Evolutionary conservation across 306 rosid species (phyloP), one percentile per base, ranked within the genome.

Genomic region (Medicago truncatula): DNA sequence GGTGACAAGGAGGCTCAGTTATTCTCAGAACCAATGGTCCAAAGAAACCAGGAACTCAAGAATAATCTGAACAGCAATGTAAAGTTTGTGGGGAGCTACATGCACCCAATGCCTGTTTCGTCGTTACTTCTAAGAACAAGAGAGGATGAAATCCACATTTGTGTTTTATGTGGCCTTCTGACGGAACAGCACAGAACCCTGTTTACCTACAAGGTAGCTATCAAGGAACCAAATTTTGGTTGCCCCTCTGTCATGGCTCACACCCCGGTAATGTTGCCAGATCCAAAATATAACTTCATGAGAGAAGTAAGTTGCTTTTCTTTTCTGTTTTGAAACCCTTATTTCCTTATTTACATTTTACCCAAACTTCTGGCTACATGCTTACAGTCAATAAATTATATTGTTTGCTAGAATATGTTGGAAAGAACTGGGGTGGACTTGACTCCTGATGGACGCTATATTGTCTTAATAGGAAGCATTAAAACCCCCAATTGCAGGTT

Each of bases 401-500:
- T 65, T 49, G 44, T 72, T 38, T 80, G 49, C 65, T 71, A 93
- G 98, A 76, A 82, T 76, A 71, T 74, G 60, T 78, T 86, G 61
- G 98, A 91, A 81, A 85, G 81, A 80, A 87, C 86, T 49, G 88
- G 92, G 54, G 76, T 93, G 68, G 93, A 91, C 70, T 87, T 87
- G 66, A 83, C 93, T 76, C 96, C 97, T 67, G 92, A 82, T 76
- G 93, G 97, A 18, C 80, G 87, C 44, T 83, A 38, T 84, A 85
- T 89, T 75, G 92, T 91, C 84, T 80, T 89, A 62, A 84, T 87
- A 54, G 93, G 89, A 73, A 79, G 92, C 88, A 84, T 93, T 62
- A 88, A 71, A 87, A 87, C 88, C 36, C 93, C 97, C 67, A 66
- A 73, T 73, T 93, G 98, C 98, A 93, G 96, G 98, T 93, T 79